Evolutionary conservation across 495 filamentous ascomycete species (phyloP).

Genomic region (Tetracladium marchalianum): DNA sequence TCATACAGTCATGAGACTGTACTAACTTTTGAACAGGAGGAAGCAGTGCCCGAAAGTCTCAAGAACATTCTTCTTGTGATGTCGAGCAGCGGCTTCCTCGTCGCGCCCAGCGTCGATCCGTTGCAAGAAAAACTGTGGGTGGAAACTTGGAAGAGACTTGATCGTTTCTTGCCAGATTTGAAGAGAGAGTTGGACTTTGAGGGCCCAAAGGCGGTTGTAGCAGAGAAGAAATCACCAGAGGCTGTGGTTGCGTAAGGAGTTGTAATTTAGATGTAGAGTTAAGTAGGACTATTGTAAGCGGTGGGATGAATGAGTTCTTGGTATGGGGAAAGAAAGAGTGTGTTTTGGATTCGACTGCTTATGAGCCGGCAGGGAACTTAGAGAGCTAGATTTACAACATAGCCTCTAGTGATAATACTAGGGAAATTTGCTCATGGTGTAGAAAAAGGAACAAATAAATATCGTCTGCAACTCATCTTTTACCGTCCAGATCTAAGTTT

Average conservation of each 20-base stretch:
- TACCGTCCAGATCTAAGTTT: too few species aligned
- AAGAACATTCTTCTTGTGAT: constrained; percentile 98
- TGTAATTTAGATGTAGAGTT: too few species aligned
- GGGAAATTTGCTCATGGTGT: too few species aligned
- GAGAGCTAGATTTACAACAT: too few species aligned
- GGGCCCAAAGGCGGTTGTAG: constrained; percentile 9
- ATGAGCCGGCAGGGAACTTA: too few species aligned
- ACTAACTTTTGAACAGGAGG: constrained; percentile 49
- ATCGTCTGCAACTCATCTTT: too few species aligned
- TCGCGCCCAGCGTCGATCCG: constrained; percentile 54
- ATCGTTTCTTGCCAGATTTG: constrained; percentile 79
- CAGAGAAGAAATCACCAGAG: background rate
- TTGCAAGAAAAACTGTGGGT: constrained; percentile 55
- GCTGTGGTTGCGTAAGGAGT: background rate
- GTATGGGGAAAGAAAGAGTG: too few species aligned
- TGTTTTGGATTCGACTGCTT: too few species aligned
- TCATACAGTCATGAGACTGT: background rate
- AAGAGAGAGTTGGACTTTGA: constrained; percentile 39
- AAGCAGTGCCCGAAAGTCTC: constrained; percentile 88
- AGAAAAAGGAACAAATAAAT: too few species aligned
- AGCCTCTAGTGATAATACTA: too few species aligned
- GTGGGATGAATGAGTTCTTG: too few species aligned
- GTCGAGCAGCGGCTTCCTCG: constrained; percentile 79
- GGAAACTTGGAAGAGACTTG: constrained; percentile 81
- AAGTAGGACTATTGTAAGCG: too few species aligned